phyloP scores from a whole-genome alignment of 2,329 filamentous ascomycete species.

The Herpotrichia juniperi region DNA sequence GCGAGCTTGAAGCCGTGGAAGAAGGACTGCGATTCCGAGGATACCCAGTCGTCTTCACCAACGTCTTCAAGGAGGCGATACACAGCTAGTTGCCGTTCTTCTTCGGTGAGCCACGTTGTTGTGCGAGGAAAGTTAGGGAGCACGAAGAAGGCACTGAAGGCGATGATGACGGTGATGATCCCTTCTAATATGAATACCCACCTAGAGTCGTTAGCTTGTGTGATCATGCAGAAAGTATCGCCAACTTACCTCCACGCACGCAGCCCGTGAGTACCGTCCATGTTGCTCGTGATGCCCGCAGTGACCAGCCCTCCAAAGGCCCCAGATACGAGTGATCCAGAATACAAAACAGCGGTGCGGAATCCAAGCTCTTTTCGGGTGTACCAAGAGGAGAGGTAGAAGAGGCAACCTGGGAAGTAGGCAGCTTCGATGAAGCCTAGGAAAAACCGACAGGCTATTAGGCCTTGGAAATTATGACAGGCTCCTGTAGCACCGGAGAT shows the following conservation, averaged over 20 bases:
- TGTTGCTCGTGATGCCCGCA: slow-evolving; percentile 68
- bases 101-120: slow-evolving; percentile 46
- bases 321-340: slow-evolving; percentile 71
- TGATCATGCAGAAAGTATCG: background rate
- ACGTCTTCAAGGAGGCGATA: slow-evolving; percentile 47
- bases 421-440: slow-evolving; percentile 61
- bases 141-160: slow-evolving; percentile 62
- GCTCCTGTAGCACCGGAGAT: slow-evolving; percentile 46
- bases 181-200: slow-evolving; percentile 77
- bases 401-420: slow-evolving; percentile 64
- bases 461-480: slow-evolving; percentile 52
- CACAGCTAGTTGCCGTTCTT: slow-evolving; percentile 46
- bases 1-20: slow-evolving; percentile 50
- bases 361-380: slow-evolving; percentile 70
- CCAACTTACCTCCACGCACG: slow-evolving; percentile 60
- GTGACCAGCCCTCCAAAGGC: slow-evolving; percentile 71
- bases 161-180: slow-evolving; percentile 66
- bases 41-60: slow-evolving; percentile 48
- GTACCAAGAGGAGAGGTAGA: slow-evolving; percentile 71
- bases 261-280: slow-evolving; percentile 64
- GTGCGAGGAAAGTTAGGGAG: slow-evolving; percentile 70
- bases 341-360: slow-evolving; percentile 70
- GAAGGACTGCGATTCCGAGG: slow-evolving; percentile 42
- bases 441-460: slow-evolving; percentile 59
- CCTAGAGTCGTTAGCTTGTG: slow-evolving; percentile 62